phyloP scores from a whole-genome alignment of 306 rosid genomes.

The Benincasa hispida region DNA sequence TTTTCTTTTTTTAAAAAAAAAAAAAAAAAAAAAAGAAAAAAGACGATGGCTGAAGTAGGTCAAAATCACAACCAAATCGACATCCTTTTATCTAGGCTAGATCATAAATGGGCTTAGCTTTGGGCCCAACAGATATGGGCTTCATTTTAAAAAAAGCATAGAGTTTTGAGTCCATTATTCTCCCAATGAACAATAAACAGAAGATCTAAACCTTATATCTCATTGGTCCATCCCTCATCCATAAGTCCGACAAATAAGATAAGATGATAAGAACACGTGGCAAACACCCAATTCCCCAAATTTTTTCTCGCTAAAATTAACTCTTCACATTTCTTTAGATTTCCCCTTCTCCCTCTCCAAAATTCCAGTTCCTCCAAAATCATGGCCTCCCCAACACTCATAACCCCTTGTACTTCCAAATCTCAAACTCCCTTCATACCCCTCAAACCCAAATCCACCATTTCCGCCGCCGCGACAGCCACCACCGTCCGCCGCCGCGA shows the following conservation, averaged over 20 bases:
- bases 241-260: constrained; percentile 25
- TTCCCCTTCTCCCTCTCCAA: neutral
- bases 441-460: constrained; percentile 26
- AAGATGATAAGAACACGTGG: constrained; percentile 94
- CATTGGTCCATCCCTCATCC: constrained; percentile 2
- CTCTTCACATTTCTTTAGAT: neutral
- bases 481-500: constrained; percentile 48
- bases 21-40: too few relatives aligned
- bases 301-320: constrained; percentile 6
- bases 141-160: neutral
- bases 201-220: neutral
- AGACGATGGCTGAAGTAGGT: too few relatives aligned
- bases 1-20: too few relatives aligned
- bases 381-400: constrained; percentile 75
- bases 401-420: constrained; percentile 66
- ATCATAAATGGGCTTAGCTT: neutral
- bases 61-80: too few relatives aligned
- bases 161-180: neutral
- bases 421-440: constrained; percentile 42
- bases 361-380: neutral
- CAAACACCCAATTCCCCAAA: constrained; percentile 27
- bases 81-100: too few relatives aligned
- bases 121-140: neutral
- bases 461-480: constrained; percentile 5
- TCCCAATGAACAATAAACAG: neutral